Conservation (phyloP, 306 rosid genomes). For the Cucurbita pepo region DNA sequence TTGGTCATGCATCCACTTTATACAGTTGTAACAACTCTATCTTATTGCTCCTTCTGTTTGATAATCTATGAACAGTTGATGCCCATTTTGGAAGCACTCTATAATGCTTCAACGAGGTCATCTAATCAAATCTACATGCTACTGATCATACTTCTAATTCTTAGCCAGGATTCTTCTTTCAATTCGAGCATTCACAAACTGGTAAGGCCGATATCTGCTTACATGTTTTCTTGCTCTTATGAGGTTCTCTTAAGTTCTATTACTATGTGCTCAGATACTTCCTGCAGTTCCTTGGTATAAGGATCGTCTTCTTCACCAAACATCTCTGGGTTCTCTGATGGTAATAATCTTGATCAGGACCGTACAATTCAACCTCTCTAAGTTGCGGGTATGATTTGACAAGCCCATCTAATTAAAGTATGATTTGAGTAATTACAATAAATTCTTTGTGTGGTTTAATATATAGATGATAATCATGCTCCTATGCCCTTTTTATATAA, state of each 20-base stretch:
- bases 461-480: not conserved
- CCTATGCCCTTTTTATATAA: not conserved
- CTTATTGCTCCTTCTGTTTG: not conserved
- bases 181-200: conserved; percentile 94
- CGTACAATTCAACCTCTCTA: conserved; percentile 86
- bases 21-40: not conserved
- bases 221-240: not conserved
- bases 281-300: conserved; percentile 88
- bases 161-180: conserved; percentile 95
- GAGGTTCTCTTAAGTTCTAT: conserved; percentile 16
- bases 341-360: conserved; percentile 91
- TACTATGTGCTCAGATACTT: conserved; percentile 44
- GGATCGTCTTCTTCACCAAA: conserved; percentile 94
- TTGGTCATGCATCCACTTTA: not conserved
- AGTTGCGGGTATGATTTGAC: conserved; percentile 62
- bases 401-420: not conserved
- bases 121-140: conserved; percentile 96
- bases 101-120: conserved; percentile 67
- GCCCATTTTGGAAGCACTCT: conserved; percentile 93
- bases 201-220: conserved; percentile 28
- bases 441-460: conserved; percentile 2
- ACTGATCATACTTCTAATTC: conserved; percentile 86
- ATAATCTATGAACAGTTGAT: conserved; percentile 41
- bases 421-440: not conserved
- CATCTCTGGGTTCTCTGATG: conserved; percentile 92